A percentile compares a stretch with the other conserved stretches of the same genome.
Evolutionary conservation across 2,329 filamentous ascomycete species (phyloP).

Genomic region (Amauroascus niger): DNA sequence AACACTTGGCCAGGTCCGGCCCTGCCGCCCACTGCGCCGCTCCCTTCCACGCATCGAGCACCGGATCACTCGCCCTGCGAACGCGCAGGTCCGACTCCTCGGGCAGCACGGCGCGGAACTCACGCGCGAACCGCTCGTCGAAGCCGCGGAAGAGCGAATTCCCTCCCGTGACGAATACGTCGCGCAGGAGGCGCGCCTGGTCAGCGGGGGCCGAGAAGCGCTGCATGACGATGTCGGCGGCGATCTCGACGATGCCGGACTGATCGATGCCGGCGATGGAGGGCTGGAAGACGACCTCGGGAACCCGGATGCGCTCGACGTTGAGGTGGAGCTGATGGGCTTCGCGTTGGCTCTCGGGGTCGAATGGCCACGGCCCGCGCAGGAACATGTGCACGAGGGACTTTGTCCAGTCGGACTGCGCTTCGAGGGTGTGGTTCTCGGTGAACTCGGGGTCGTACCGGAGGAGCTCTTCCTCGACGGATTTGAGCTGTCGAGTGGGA

Average conservation of each 20-base stretch:
- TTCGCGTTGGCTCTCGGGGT: conserved; percentile 68
- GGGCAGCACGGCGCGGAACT: conserved; percentile 63
- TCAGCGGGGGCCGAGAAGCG: conserved; percentile 52
- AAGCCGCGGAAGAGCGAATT: conserved; percentile 80
- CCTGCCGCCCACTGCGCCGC: conserved; percentile 69
- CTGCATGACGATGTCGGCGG: conserved; percentile 77
- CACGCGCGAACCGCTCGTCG: conserved; percentile 66
- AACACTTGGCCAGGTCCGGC: conserved; percentile 52
- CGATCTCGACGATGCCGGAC: conserved; percentile 85
- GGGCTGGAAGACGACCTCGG: conserved; percentile 87
- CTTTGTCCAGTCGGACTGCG: conserved; percentile 92
- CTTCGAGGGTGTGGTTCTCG: conserved; percentile 83
- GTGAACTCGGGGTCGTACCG: conserved; percentile 80
- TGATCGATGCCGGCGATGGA: conserved; percentile 88
- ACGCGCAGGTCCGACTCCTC: conserved; percentile 58
- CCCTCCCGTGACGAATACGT: conserved; percentile 92
- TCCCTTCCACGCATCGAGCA: conserved; percentile 87
- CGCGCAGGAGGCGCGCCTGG: conserved; percentile 62
- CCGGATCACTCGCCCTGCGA: conserved; percentile 61
- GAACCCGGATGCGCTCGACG: conserved; percentile 87
- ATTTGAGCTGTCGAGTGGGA: conserved; percentile 60
- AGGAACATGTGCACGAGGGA: conserved; percentile 81
- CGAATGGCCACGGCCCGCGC: conserved; percentile 77
- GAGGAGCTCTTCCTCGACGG: conserved; percentile 74
- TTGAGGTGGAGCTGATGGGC: conserved; percentile 88